phyloP scores from a whole-genome alignment of 2,329 filamentous ascomycete species.

The Pseudonectria buxi region DNA sequence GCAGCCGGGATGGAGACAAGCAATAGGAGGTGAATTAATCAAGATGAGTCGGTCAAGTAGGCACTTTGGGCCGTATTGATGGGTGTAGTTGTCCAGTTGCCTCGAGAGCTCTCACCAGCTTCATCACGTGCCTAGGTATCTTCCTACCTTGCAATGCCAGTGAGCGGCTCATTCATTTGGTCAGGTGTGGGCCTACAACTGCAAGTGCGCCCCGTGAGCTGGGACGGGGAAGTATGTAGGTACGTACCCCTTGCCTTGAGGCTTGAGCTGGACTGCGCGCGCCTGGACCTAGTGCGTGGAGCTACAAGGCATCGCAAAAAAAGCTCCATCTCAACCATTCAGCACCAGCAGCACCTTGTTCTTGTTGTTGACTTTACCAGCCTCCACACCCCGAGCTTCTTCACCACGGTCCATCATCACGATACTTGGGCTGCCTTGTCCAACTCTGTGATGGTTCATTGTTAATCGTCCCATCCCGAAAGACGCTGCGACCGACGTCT shows the following conservation, averaged over 20 bases:
- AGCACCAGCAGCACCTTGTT: conserved; percentile 7
- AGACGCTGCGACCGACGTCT: conserved; percentile 10
- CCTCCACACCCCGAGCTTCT: conserved; percentile 9
- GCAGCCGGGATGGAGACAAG: too few species aligned
- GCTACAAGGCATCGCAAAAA: conserved; percentile 19
- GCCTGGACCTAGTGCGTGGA: conserved; percentile 11
- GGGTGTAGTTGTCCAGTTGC: neutral
- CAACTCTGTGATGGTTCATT: neutral
- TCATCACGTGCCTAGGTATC: conserved; percentile 19
- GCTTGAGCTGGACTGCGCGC: conserved; percentile 9
- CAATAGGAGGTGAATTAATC: too few species aligned
- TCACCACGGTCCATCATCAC: too few species aligned
- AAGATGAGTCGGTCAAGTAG: too few species aligned
- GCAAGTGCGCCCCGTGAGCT: too few species aligned
- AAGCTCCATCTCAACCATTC: conserved; percentile 18
- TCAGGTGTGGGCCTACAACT: too few species aligned
- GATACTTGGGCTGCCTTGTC: too few species aligned
- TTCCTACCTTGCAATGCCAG: conserved; percentile 1
- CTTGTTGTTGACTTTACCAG: conserved; percentile 18
- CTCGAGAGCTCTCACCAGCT: conserved; percentile 6
- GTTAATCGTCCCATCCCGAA: neutral
- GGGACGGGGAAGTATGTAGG: conserved; percentile 1
- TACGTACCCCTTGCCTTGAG: conserved; percentile 4
- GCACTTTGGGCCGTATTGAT: too few species aligned
- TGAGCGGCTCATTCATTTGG: conserved; percentile 14